Percentiles rank a stretch among this genome's conserved stretches.
Conservation (phyloP, 108 stramenopile species). For the Pseudonitzschia multiseries region DNA sequence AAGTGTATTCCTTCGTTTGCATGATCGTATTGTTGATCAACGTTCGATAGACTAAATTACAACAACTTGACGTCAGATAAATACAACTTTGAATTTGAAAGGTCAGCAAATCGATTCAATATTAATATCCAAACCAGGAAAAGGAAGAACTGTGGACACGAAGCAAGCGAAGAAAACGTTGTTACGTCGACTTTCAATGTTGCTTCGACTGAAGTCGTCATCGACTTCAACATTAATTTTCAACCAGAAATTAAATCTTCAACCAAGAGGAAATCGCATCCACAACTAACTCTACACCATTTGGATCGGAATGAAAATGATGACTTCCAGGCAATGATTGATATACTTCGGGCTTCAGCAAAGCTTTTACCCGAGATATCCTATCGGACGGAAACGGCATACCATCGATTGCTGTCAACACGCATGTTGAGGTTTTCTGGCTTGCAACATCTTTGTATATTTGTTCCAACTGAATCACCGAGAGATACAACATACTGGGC, state of each 20-base stretch:
- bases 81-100: no score
- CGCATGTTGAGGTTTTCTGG: slow-evolving; percentile 40
- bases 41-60: no score
- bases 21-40: no score
- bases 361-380: slow-evolving; percentile 30
- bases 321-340: slow-evolving; percentile 67
- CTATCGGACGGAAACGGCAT: slow-evolving; percentile 55
- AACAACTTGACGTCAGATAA: no score
- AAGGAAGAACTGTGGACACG: no score
- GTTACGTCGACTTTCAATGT: no score
- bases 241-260: background rate
- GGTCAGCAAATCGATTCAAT: no score
- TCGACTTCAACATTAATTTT: no score
- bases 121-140: no score
- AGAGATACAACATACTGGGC: slow-evolving; percentile 70
- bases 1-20: no score
- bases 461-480: slow-evolving; percentile 63
- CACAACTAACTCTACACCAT: slow-evolving; percentile 51
- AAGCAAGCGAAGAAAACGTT: no score
- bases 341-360: slow-evolving; percentile 41
- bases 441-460: slow-evolving; percentile 47
- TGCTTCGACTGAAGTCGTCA: no score
- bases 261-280: slow-evolving; percentile 26
- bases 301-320: slow-evolving; percentile 87
- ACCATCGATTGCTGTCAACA: slow-evolving; percentile 73